Base-by-base conservation (phyloP, 129 eudicot species). In the Flaveria bidentis region DNA sequence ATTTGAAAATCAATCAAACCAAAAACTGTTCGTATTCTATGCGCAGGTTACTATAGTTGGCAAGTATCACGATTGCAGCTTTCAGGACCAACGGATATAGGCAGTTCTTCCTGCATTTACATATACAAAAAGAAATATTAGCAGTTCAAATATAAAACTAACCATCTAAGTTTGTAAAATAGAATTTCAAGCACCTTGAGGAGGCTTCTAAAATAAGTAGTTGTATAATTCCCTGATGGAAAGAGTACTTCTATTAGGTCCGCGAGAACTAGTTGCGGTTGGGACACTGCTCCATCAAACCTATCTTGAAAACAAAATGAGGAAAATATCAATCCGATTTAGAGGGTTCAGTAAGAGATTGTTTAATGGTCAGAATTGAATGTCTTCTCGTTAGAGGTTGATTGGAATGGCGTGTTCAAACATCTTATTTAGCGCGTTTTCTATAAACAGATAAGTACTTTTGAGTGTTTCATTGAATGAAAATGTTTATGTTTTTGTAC, bases 251-350 rank as follows among this genome's bases (percentile, higher is more conserved):
- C 96, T 50, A 82, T 77, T 1, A 95, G 81, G 84, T 95, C 99
- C 7, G 92, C 99, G 8, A 95, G 86, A 67, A 89, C 99, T 69
- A 95, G 73, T 66, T 95, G 99, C 6, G 99, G 99, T 83, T 91
- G 99, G 22, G 99, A 91, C 77, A 91, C 88, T 23, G 97, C 97
- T 81, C 97, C 96, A 70, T 95, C 95, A 12, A 69, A 91, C 92
- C 97, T 91, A 73, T 95, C 99, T 95, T 81, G 41, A 20, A 67
- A 68, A 53, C 66, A 30, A 67, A 9, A 30, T 45, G 23, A 18
- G 62, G 26, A 66, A 49, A 44, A 44, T 23, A 72, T 46, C 25
- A 67, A 57, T 45, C 22, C 8, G 30, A 30, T 28, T 26, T 41
- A 41, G 67, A 12, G n/a, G 42, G 41, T 57, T 57, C 63, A 57